phyloP scores from a whole-genome alignment of 768 basidiomycete species.

The Royoungia palumana region DNA sequence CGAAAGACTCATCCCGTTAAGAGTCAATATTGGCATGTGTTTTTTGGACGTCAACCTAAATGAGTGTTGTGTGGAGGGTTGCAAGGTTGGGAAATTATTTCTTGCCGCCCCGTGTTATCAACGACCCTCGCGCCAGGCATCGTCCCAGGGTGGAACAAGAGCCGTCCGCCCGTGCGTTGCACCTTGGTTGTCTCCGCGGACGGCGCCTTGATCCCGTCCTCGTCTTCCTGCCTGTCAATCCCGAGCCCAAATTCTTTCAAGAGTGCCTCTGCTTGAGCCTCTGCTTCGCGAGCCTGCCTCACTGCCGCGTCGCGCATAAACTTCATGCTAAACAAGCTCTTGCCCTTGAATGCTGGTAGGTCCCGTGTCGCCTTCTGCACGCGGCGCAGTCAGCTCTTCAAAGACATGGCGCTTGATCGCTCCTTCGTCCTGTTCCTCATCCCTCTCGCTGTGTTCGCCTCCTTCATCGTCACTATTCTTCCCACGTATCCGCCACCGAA shows the following conservation, averaged over 20 bases:
- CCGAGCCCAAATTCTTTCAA: constrained; percentile 59
- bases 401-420: constrained; percentile 65
- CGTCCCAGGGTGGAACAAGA: constrained; percentile 57
- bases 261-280: constrained; percentile 70
- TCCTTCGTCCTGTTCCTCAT: constrained; percentile 39
- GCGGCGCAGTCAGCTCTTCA: constrained; percentile 64
- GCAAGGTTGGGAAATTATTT: too few relatives aligned
- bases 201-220: constrained; percentile 31
- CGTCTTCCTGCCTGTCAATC: constrained; percentile 31
- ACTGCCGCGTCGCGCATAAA: constrained; percentile 95
- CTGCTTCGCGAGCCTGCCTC: constrained; percentile 53
- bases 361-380: constrained; percentile 33
- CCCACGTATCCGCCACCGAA: constrained; percentile 75
- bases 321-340: constrained; percentile 91
- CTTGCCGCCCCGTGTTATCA: too few relatives aligned
- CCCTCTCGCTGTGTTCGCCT: constrained; percentile 43
- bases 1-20: too few relatives aligned
- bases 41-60: too few relatives aligned
- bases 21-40: too few relatives aligned
- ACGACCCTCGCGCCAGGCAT: neutral
- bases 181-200: constrained; percentile 36
- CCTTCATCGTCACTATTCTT: constrained; percentile 55
- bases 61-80: too few relatives aligned
- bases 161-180: constrained; percentile 64
- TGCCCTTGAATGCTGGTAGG: constrained; percentile 37